Percentiles rank a stretch among this genome's conserved stretches.
phyloP scores from a whole-genome alignment of 805 yeast species.

The Saccharomycopsis olivae region DNA sequence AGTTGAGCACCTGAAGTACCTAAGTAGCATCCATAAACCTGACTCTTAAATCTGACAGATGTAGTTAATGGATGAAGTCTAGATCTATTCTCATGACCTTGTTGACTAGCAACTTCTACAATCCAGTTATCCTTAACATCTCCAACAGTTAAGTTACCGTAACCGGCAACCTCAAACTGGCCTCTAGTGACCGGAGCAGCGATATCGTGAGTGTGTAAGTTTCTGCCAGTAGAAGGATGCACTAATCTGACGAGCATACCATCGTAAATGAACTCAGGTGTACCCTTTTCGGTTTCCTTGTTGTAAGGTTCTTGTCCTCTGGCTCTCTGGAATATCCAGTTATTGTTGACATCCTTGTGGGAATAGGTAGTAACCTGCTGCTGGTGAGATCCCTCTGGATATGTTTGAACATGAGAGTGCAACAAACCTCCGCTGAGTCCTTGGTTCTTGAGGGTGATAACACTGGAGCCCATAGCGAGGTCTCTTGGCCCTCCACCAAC shows the following conservation, averaged over 20 bases:
- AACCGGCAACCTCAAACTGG: slow-evolving; percentile 58
- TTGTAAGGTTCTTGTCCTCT: slow-evolving; percentile 28
- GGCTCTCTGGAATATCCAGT: slow-evolving; percentile 50
- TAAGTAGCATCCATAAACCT: slow-evolving; percentile 67
- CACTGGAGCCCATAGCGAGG: slow-evolving; percentile 45
- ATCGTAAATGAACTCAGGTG: slow-evolving; percentile 33
- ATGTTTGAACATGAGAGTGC: slow-evolving; percentile 64
- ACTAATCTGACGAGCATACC: slow-evolving; percentile 53
- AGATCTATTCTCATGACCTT: slow-evolving; percentile 39
- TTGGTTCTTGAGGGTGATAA: slow-evolving; percentile 41
- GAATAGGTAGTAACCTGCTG: slow-evolving; percentile 75
- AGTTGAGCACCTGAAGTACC: slow-evolving; percentile 72
- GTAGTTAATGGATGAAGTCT: slow-evolving; percentile 74
- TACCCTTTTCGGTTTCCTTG: slow-evolving; percentile 19
- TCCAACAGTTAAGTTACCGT: slow-evolving; percentile 55
- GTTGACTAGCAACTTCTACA: slow-evolving; percentile 55
- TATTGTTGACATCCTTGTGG: slow-evolving; percentile 63
- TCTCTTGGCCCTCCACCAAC: slow-evolving; percentile 64
- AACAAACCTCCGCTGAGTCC: slow-evolving; percentile 66
- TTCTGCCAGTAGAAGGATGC: slow-evolving; percentile 52
- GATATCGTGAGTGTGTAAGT: slow-evolving; percentile 63
- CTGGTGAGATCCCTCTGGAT: slow-evolving; percentile 70
- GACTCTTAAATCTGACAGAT: slow-evolving; percentile 65
- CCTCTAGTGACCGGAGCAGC: slow-evolving; percentile 49
- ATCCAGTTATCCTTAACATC: slow-evolving; percentile 73